Evolutionary conservation across 805 yeast genomes (phyloP).

Genomic region (Saccharomycopsis capsularis): DNA sequence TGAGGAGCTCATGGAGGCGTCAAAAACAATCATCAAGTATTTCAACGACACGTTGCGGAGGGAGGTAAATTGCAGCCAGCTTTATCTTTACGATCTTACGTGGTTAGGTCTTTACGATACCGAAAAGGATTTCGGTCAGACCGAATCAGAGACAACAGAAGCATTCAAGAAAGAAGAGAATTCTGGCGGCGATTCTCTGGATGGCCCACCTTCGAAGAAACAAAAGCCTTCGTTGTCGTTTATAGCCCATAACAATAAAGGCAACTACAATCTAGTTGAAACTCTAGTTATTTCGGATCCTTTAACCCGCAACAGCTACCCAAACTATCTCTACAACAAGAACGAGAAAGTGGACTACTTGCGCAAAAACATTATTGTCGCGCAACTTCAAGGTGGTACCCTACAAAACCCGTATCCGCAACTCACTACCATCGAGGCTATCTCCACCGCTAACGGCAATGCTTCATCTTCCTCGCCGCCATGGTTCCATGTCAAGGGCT

Average conservation of each 20-base stretch:
- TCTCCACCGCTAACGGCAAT: neutral
- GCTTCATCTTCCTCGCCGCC: neutral
- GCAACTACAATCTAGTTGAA: too few species aligned
- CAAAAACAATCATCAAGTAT: constrained; percentile 4
- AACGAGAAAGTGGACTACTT: constrained; percentile 15
- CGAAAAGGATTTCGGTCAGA: neutral
- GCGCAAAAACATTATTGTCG: constrained; percentile 11
- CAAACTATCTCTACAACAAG: constrained; percentile 2
- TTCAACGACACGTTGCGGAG: constrained; percentile 13
- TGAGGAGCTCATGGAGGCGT: constrained; percentile 7
- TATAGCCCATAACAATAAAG: too few species aligned
- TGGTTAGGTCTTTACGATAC: neutral
- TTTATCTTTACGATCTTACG: constrained; percentile 9
- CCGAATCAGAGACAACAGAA: too few species aligned
- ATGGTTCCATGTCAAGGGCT: too few species aligned
- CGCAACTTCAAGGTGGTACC: neutral
- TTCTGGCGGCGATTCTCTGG: too few species aligned
- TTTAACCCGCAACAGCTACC: neutral
- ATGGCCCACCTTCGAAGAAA: too few species aligned
- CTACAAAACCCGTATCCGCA: neutral
- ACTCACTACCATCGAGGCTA: neutral
- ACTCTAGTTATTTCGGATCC: neutral
- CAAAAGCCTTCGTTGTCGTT: too few species aligned
- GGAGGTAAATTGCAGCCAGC: constrained; percentile 6
- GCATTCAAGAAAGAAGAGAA: too few species aligned